phyloP scores from a whole-genome alignment of 2,329 filamentous ascomycete genomes.

The Neopestalotiopsis sp. region DNA sequence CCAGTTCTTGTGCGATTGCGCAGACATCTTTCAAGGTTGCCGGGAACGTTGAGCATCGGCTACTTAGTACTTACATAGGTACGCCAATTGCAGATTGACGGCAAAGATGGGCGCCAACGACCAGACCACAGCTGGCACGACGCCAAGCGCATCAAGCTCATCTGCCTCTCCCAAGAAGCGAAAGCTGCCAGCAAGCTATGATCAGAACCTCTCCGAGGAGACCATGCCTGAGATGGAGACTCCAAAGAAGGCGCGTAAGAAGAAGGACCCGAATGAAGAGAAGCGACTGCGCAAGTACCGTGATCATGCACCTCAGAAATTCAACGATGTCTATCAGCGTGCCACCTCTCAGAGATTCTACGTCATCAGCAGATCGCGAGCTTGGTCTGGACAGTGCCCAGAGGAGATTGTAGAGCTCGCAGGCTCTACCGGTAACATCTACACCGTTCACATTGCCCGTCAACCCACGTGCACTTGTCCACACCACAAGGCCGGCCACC shows the following conservation, averaged over 20 bases:
- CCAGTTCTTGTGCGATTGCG: too few species aligned
- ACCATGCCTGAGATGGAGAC: neutral
- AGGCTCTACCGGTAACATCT: constrained; percentile 70
- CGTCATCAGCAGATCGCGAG: constrained; percentile 46
- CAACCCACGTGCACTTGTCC: constrained; percentile 61
- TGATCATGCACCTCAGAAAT: constrained; percentile 1
- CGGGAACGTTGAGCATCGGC: too few species aligned
- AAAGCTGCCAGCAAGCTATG: neutral
- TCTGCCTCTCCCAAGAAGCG: neutral
- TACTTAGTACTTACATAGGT: too few species aligned
- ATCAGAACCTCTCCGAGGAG: neutral
- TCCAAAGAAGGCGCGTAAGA: constrained; percentile 13
- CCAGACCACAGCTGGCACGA: neutral
- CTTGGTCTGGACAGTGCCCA: constrained; percentile 42
- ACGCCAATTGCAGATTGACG: too few species aligned
- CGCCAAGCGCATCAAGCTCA: neutral
- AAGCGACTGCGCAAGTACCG: constrained; percentile 20
- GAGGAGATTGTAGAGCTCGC: constrained; percentile 63
- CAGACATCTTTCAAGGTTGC: too few species aligned
- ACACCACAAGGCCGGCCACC: constrained; percentile 55
- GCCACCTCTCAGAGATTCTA: constrained; percentile 40
- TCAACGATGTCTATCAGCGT: constrained; percentile 9
- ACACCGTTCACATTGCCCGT: constrained; percentile 59
- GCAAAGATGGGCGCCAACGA: neutral
- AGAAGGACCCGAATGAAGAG: constrained; percentile 17